A percentile compares a stretch with the other conserved stretches of the same genome.
phyloP scores from a whole-genome alignment of 2,329 filamentous ascomycete species.

The Ophiostoma australiae region DNA sequence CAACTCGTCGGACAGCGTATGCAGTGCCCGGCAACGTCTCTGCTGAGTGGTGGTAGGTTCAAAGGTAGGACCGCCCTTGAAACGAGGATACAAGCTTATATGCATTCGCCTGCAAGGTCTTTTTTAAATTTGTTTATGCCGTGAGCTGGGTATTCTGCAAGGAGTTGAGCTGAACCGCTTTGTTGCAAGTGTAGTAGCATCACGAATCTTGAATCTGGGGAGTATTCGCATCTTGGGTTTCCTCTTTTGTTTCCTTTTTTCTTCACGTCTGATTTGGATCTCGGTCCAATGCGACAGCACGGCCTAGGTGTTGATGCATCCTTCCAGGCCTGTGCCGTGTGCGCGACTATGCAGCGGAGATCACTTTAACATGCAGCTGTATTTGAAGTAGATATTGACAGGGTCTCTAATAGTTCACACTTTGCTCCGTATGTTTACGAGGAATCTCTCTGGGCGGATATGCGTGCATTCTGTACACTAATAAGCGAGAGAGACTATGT shows the following conservation, averaged over 20 bases:
- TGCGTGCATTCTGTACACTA: not conserved
- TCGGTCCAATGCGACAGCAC: not conserved
- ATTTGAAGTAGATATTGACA: not conserved
- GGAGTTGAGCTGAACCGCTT: not conserved
- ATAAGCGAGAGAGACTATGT: not conserved
- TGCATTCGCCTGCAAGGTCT: not conserved
- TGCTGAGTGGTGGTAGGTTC: too few relatives aligned
- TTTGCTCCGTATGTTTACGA: not conserved
- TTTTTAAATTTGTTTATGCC: not conserved
- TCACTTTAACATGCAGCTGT: slow-evolving; percentile 10
- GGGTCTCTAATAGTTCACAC: not conserved
- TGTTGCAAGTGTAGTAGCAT: not conserved
- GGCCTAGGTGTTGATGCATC: not conserved
- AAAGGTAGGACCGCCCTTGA: not conserved
- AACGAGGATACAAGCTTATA: not conserved
- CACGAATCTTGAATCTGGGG: not conserved
- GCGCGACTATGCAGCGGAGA: slow-evolving; percentile 18
- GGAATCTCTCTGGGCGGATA: not conserved
- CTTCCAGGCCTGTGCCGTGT: slow-evolving; percentile 16
- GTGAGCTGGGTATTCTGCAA: not conserved
- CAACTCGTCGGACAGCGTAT: not conserved
- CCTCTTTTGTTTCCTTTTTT: not conserved
- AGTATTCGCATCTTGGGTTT: too few relatives aligned
- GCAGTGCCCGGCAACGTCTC: not conserved
- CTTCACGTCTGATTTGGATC: not conserved